phyloP scores from a whole-genome alignment of 2,329 filamentous ascomycete species.

The Hypoxylon sp. region DNA sequence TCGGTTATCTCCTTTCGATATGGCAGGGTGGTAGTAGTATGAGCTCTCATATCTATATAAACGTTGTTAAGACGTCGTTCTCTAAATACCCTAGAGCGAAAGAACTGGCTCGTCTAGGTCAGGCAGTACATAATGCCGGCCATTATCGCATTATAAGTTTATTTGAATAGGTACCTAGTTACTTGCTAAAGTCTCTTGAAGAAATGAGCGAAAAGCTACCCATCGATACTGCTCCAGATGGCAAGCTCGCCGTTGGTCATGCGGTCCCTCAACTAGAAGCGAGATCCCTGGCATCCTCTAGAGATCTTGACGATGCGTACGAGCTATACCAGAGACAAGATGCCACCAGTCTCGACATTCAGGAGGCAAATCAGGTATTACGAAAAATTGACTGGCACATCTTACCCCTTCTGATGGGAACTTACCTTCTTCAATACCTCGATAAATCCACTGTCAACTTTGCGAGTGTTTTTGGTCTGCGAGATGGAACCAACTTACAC shows the following conservation, averaged over 20 bases:
- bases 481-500: constrained; percentile 56
- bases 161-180: too few species aligned
- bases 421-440: constrained; percentile 48
- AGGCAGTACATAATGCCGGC: too few species aligned
- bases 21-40: too few species aligned
- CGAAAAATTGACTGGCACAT: constrained; percentile 45
- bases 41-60: too few species aligned
- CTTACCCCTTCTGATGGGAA: constrained; percentile 46
- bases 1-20: too few species aligned
- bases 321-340: constrained; percentile 45
- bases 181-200: neutral
- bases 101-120: too few species aligned
- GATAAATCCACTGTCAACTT: constrained; percentile 58
- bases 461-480: constrained; percentile 59
- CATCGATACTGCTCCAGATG: constrained; percentile 12
- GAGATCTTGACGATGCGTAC: constrained; percentile 48
- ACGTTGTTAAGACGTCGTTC: too few species aligned
- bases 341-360: constrained; percentile 37
- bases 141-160: too few species aligned
- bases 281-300: constrained; percentile 37
- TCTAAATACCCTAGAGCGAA: too few species aligned
- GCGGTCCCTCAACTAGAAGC: constrained; percentile 11
- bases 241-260: neutral
- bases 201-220: constrained; percentile 31
- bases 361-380: constrained; percentile 44